Conservation (phyloP, 495 filamentous ascomycete species). For the Rusavskia elegans region DNA sequence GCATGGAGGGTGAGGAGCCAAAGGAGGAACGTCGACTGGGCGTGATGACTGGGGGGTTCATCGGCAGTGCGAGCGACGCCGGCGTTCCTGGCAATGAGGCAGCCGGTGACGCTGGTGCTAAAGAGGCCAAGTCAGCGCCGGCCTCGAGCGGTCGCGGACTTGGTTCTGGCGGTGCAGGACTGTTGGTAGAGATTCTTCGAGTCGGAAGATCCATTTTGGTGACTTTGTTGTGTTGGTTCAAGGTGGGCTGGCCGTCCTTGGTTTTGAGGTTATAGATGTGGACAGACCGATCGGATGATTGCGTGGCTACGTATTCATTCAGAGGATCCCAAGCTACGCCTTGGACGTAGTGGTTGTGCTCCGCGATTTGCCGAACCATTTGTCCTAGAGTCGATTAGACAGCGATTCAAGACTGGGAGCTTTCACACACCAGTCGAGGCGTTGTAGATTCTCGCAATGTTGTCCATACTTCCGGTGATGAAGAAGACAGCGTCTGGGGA, state of each 20-base stretch:
- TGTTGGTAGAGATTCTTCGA: slow-evolving; percentile 78
- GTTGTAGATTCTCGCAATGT: slow-evolving; percentile 93
- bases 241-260: slow-evolving; percentile 87
- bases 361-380: slow-evolving; percentile 89
- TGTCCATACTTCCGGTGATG: slow-evolving; percentile 98
- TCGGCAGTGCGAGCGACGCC: slow-evolving; percentile 72
- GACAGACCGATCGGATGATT: slow-evolving; percentile 93
- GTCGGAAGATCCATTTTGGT: slow-evolving; percentile 83
- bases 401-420: neutral
- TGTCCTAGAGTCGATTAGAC: slow-evolving; percentile 37
- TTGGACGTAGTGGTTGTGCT: slow-evolving; percentile 98
- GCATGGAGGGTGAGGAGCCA: slow-evolving; percentile 69
- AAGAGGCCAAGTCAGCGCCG: slow-evolving; percentile 31
- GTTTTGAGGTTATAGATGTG: slow-evolving; percentile 94
- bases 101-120: slow-evolving; percentile 61
- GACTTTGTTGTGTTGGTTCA: slow-evolving; percentile 60
- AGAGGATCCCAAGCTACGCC: slow-evolving; percentile 97
- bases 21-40: slow-evolving; percentile 92
- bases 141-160: slow-evolving; percentile 38
- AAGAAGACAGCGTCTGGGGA: slow-evolving; percentile 92
- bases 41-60: slow-evolving; percentile 89
- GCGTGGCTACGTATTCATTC: slow-evolving; percentile 96
- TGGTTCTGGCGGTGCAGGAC: slow-evolving; percentile 79
- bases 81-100: slow-evolving; percentile 94
- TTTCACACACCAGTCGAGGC: slow-evolving; percentile 62